phyloP scores from a whole-genome alignment of 345 rosid genomes.

The Lenwebbia sp. region DNA sequence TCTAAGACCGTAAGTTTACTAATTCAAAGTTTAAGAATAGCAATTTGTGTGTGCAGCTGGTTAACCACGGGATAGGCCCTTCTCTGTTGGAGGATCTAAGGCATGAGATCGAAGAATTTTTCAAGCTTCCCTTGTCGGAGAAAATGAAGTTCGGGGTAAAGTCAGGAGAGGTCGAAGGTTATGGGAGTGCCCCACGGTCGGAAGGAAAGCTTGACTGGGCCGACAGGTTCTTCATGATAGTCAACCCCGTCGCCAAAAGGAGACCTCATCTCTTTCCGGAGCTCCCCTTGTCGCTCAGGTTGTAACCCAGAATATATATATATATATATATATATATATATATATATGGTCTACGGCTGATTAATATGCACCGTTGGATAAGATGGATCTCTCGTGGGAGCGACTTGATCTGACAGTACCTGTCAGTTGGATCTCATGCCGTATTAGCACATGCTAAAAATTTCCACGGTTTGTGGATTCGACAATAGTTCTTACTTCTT shows the following conservation, averaged over 20 bases:
- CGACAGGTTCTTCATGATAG: constrained; percentile 12
- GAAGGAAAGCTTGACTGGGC: constrained; percentile 23
- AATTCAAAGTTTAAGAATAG: neutral
- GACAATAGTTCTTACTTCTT: neutral
- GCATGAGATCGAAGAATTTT: constrained; percentile 2
- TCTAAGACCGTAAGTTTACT: neutral
- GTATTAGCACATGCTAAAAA: neutral
- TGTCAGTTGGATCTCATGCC: neutral
- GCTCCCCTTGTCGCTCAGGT: constrained; percentile 28
- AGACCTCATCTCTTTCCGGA: constrained; percentile 22
- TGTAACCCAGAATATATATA: no score
- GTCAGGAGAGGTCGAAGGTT: constrained; percentile 1
- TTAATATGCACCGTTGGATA: neutral
- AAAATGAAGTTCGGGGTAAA: neutral
- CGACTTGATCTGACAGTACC: neutral
- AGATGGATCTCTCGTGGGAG: neutral
- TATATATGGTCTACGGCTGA: no score
- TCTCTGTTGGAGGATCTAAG: constrained; percentile 1
- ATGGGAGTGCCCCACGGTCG: neutral
- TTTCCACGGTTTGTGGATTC: neutral
- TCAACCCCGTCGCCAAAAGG: constrained; percentile 15
- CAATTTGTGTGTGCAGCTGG: neutral
- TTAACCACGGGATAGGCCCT: constrained; percentile 5
- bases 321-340: no score
- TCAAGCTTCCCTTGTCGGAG: neutral